Percentiles rank a stretch among this genome's conserved stretches.
These are phyloP conservation scores for Aspergillus kassunensis DNA, from an alignment of 495 filamentous ascomycete species.

Conservation along the genomic window DNA sequence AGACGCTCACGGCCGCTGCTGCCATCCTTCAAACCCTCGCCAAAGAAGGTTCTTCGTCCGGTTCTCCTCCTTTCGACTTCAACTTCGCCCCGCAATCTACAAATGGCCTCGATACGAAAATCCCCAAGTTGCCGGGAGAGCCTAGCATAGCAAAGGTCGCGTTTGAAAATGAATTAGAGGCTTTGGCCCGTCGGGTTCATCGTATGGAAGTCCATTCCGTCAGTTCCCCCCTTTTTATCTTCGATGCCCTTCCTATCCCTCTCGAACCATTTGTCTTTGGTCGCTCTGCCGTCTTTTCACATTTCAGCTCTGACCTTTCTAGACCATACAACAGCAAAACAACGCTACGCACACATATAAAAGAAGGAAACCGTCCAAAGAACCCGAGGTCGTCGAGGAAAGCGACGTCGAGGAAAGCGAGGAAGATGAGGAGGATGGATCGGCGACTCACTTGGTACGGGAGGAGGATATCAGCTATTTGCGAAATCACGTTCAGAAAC, in stretches of 20 bases:
- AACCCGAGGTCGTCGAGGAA: slow-evolving; percentile 27
- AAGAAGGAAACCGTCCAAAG: slow-evolving; percentile 24
- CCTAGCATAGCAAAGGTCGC: slow-evolving; percentile 58
- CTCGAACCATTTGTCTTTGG: too few relatives aligned
- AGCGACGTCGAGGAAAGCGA: slow-evolving; percentile 40
- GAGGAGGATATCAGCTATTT: slow-evolving; percentile 69
- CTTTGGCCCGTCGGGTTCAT: slow-evolving; percentile 63
- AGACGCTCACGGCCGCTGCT: slow-evolving; percentile 59
- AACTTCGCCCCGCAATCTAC: slow-evolving; percentile 25
- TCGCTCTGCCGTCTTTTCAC: too few relatives aligned
- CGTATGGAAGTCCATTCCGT: slow-evolving; percentile 64
- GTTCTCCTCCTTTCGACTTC: slow-evolving; percentile 40
- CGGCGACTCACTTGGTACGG: slow-evolving; percentile 47
- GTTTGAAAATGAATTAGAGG: slow-evolving; percentile 67
- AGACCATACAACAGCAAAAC: slow-evolving; percentile 34
- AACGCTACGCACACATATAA: slow-evolving; percentile 25
- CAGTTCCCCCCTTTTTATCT: slow-evolving; percentile 47
- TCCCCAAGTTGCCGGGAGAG: slow-evolving; percentile 61
- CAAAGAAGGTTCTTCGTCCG: slow-evolving; percentile 38
- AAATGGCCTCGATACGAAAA: slow-evolving; percentile 39
- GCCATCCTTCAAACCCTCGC: slow-evolving; percentile 62
- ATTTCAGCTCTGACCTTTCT: slow-evolving; percentile 29
- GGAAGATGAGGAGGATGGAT: slow-evolving; percentile 36
- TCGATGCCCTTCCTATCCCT: slow-evolving; percentile 31
- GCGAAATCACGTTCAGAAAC: slow-evolving; percentile 71